Base-by-base conservation (phyloP, 108 stramenopile species). In the Cyclotella choctawhatcheeana region DNA sequence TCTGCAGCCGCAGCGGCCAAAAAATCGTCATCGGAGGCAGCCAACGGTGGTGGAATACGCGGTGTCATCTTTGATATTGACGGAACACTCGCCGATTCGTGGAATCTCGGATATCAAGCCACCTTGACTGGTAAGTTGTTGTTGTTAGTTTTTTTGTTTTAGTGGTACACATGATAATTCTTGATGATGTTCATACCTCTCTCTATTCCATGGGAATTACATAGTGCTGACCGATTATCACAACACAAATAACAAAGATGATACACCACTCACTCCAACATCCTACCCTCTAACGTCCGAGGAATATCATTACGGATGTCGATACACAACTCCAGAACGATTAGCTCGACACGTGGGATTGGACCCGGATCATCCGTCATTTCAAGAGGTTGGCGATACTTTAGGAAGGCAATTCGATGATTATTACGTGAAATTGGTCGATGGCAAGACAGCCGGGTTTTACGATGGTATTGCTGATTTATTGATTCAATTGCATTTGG, bases 51-150 rank as follows among this genome's bases (percentile, higher is more conserved):
- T 25, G 60, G 53, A 53, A 60, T 79, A 7, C 69, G 84, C 31
- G 93, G 85, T 0, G 58, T 94, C 34, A 83, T 94, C 27, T 94
- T 90, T 65, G 93, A 94, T 72, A 85, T 94, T 48, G 93, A 94
- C 56, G 93, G 93, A 5, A 94, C 93, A 3, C 67, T 94, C 51
- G 93, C 90, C 5, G 90, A 94, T 69, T 89, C 88, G 10, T 91
- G 90, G 89, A 88, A 89, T 50, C 67, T 94, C 47, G 90, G 93
- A 18, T 94, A 69, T 59, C 89, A 90, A 72, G 93, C 93, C 8
- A 94, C 93, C 0, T 61, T 78, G 16, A 80, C 85, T n/a, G n/a
- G n/a, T n/a, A n/a, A n/a, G n/a, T n/a, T n/a, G n/a, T n/a, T n/a
- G n/a, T n/a, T n/a, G n/a, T n/a, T n/a, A n/a, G n/a, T n/a, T n/a